phyloP scores from a whole-genome alignment of 192 early-diverging fungal genomes.

The Coemansia sp. region DNA sequence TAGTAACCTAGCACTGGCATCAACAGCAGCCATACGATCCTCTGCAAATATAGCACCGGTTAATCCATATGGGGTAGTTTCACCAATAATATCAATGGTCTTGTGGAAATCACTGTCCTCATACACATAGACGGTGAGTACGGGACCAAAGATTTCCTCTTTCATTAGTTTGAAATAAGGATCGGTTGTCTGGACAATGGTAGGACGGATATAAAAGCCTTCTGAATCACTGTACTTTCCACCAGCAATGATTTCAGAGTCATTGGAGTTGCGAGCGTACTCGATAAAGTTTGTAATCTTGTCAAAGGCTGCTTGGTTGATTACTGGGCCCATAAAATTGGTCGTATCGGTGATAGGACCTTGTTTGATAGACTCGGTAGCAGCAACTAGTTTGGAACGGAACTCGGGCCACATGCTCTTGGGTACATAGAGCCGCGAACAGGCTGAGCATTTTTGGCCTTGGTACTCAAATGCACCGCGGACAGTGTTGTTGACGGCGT shows the following conservation, averaged over 20 bases:
- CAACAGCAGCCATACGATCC: slow-evolving; percentile 74
- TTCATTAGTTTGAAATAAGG: slow-evolving; percentile 78
- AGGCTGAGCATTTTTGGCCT: slow-evolving; percentile 98
- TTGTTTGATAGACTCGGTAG: slow-evolving; percentile 73
- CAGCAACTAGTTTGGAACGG: slow-evolving; percentile 58
- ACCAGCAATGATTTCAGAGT: slow-evolving; percentile 84
- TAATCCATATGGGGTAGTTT: slow-evolving; percentile 82
- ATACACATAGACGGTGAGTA: slow-evolving; percentile 90
- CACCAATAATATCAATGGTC: slow-evolving; percentile 69
- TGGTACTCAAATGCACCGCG: slow-evolving; percentile 94
- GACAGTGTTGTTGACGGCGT: slow-evolving; percentile 86
- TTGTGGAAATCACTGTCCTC: slow-evolving; percentile 73
- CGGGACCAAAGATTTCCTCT: slow-evolving; percentile 98
- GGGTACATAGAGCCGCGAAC: slow-evolving; percentile 87
- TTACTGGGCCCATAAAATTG: slow-evolving; percentile 87
- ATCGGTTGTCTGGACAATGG: slow-evolving; percentile 82
- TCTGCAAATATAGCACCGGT: slow-evolving; percentile 90
- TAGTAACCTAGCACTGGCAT: slow-evolving; percentile 71
- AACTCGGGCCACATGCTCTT: slow-evolving; percentile 77
- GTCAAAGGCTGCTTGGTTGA: slow-evolving; percentile 89
- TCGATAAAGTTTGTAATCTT: slow-evolving; percentile 92
- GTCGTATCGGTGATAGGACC: slow-evolving; percentile 82
- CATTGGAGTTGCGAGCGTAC: slow-evolving; percentile 65
- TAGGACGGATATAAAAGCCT: slow-evolving; percentile 91
- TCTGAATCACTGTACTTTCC: slow-evolving; percentile 81